A percentile compares a stretch with the other conserved stretches of the same genome.
These are phyloP conservation scores for Fusarium sp. DNA, from an alignment of 2,329 filamentous ascomycete genomes.

Conservation along the genomic window DNA sequence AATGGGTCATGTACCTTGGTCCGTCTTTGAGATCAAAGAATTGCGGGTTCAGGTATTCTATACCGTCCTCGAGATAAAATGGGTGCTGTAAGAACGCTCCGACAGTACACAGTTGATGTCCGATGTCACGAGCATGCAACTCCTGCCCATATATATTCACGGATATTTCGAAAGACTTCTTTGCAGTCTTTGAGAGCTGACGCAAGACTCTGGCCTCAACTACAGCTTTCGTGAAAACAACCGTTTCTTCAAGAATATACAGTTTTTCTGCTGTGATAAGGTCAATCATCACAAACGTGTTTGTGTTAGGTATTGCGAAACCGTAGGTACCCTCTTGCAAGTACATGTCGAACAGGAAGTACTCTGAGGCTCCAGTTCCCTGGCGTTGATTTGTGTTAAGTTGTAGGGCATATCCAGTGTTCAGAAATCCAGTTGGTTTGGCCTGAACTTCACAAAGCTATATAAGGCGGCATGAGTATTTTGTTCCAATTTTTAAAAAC, in stretches of 20 bases:
- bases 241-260: fast-evolving
- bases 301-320: not conserved
- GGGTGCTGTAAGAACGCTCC: not conserved
- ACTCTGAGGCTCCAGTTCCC: too few relatives aligned
- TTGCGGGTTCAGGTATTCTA: not conserved
- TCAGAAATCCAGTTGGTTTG: fast-evolving
- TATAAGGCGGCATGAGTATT: fast-evolving
- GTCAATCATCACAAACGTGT: not conserved
- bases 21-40: not conserved
- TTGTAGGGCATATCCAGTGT: not conserved
- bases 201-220: not conserved
- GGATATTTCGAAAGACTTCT: not conserved
- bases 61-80: not conserved
- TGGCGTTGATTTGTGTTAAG: fast-evolving
- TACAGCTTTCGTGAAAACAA: not conserved
- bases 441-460: not conserved
- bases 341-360: not conserved
- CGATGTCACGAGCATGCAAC: not conserved
- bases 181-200: not conserved
- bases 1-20: not conserved
- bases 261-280: not conserved
- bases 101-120: not conserved
- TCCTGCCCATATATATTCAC: not conserved
- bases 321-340: not conserved
- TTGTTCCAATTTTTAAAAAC: fast-evolving